phyloP scores from a whole-genome alignment of 805 yeast species.

The Kazachstania psychrophila region DNA sequence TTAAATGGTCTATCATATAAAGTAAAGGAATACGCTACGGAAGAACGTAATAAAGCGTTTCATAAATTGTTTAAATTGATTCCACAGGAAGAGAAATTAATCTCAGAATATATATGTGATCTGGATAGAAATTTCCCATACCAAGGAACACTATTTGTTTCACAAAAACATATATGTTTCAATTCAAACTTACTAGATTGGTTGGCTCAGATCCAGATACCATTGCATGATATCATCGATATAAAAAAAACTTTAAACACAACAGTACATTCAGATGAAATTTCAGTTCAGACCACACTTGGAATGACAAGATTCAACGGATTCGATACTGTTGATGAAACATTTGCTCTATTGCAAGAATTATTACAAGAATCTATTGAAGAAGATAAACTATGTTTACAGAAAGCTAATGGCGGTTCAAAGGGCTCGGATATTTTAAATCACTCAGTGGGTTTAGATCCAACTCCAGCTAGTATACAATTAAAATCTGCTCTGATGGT shows the following conservation, averaged over 20 bases:
- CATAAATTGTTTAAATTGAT: slow-evolving; percentile 64
- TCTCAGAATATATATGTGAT: slow-evolving; percentile 86
- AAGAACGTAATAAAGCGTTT: slow-evolving; percentile 58
- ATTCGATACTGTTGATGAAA: slow-evolving; percentile 70
- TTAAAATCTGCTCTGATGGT: no score
- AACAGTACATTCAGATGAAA: slow-evolving; percentile 44
- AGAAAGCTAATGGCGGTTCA: neutral
- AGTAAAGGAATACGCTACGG: slow-evolving; percentile 45
- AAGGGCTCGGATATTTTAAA: slow-evolving; percentile 4
- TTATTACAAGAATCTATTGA: slow-evolving; percentile 49
- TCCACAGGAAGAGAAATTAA: slow-evolving; percentile 58
- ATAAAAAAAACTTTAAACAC: slow-evolving; percentile 66
- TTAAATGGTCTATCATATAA: neutral
- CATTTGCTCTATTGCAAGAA: slow-evolving; percentile 56
- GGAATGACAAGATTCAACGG: slow-evolving; percentile 77
- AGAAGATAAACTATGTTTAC: neutral
- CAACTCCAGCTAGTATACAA: no score
- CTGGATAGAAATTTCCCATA: slow-evolving; percentile 74
- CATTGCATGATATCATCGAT: slow-evolving; percentile 53
- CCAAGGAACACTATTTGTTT: slow-evolving; percentile 79
- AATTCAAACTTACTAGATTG: slow-evolving; percentile 76
- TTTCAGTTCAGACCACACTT: slow-evolving; percentile 54
- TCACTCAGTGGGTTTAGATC: slow-evolving; percentile 2
- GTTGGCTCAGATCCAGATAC: slow-evolving; percentile 73
- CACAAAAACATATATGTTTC: slow-evolving; percentile 74